A percentile compares a stretch with the other conserved stretches of the same genome.
These are phyloP conservation scores for Lineolata rhizophorae DNA, from an alignment of 495 filamentous ascomycete species.

Conservation along the genomic window DNA sequence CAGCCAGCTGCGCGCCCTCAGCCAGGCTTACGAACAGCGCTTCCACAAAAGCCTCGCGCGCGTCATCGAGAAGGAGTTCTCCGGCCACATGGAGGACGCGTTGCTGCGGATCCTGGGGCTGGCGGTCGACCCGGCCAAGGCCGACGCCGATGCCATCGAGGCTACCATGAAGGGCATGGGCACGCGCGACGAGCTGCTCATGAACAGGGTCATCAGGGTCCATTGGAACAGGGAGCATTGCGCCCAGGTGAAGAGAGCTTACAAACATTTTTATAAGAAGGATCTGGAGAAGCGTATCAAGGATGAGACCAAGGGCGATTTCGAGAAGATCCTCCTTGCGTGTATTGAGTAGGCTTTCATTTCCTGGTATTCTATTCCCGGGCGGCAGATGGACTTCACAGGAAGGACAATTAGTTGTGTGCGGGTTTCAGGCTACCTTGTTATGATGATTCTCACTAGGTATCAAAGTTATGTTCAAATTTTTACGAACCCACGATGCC, in stretches of 20 bases:
- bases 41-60: conserved; percentile 47
- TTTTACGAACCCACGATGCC: no score
- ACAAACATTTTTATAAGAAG: conserved; percentile 36
- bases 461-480: no score
- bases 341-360: conserved; percentile 8
- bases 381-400: no score
- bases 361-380: no score
- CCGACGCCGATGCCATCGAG: conserved; percentile 62
- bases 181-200: conserved; percentile 65
- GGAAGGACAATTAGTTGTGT: no score
- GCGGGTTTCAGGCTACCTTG: no score
- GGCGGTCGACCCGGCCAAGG: conserved; percentile 56
- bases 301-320: conserved; percentile 76
- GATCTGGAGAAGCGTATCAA: conserved; percentile 42
- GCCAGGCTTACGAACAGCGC: conserved; percentile 39
- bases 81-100: conserved; percentile 78
- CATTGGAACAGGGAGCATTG: conserved; percentile 63
- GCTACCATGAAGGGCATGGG: conserved; percentile 74
- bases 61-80: conserved; percentile 59
- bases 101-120: conserved; percentile 53
- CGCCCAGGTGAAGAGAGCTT: conserved; percentile 52
- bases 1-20: conserved; percentile 61
- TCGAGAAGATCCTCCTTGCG: conserved; percentile 44
- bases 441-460: no score
- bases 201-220: conserved; percentile 43